Evolutionary conservation across 1,139 yeast genomes (phyloP), one percentile per base, ranked within the genome.

Genomic region (Suhomyces ambrosiae): DNA sequence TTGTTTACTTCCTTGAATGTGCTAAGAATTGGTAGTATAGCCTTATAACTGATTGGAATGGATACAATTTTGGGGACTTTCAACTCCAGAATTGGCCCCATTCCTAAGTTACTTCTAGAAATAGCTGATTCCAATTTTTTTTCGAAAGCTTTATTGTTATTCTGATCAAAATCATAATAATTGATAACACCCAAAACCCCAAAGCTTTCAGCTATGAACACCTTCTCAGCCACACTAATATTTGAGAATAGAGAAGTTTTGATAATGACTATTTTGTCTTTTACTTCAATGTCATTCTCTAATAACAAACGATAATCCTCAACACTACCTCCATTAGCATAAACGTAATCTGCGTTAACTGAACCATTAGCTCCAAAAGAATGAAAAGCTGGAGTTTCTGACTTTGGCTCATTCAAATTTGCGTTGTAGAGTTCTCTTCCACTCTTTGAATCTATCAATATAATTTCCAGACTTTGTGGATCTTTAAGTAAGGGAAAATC

Each of bases 341-440:
- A 66, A 1, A 68, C 41, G 44, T 52, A 68, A 4, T 49, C 53
- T 0, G 58, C 64, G 1, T 41, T 43, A 1, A 58, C 53, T 3
- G 53, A 41, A 1, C 69, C 74, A 35, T 50, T 53, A 9, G 31
- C 35, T 1, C 74, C 71, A 47, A 52, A 61, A 1, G 61, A 58
- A 42, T 56, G 58, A 45, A 52, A 71, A 1, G 71, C 66, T 1
- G 76, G 76, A 0, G 76, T 70, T 4, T 46, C 34, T 22, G 47
- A 55, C 16, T 46, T 46, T 1, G 56, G 52, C 40, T 71, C 76
- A 1, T 31, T 31, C 12, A 68, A 39, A 4, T 47, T 38, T 2
- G 69, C 61, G 2, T 46, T 37, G 43, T 65, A 68, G 4, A 64
- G 53, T 5, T 52, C 44, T 1, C 52, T 47, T 6, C 53, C 55